These are phyloP conservation scores for Xylaria sp. DNA, from an alignment of 2,329 filamentous ascomycete genomes.

Conservation along the genomic window DNA sequence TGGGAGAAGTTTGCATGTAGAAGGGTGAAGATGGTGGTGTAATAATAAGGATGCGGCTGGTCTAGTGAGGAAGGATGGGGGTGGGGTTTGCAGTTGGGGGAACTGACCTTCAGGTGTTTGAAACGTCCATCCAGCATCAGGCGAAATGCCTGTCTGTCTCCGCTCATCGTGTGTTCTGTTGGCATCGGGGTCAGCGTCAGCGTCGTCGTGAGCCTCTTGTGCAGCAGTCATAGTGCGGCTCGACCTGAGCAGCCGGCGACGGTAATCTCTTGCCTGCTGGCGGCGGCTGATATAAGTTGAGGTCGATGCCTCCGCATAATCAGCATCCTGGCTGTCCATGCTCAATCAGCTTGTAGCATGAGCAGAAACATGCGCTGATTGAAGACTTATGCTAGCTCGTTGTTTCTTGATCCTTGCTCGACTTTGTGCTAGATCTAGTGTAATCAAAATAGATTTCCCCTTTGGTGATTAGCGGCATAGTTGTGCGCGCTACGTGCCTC, in stretches of 20 bases:
- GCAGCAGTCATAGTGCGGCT: slow-evolving; percentile 35
- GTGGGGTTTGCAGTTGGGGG: slow-evolving; percentile 7
- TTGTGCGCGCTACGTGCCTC: too few species aligned
- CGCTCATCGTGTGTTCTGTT: slow-evolving; percentile 2
- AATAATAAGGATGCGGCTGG: slow-evolving; percentile 15
- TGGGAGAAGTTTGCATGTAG: slow-evolving; percentile 17
- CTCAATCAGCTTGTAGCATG: slow-evolving; percentile 5
- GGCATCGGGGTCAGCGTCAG: neutral
- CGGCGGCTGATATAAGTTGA: slow-evolving; percentile 35
- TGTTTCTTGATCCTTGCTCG: slow-evolving; percentile 4
- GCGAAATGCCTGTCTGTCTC: slow-evolving; percentile 20
- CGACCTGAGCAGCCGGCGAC: slow-evolving; percentile 42
- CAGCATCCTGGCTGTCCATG: slow-evolving; percentile 28
- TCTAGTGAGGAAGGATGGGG: neutral
- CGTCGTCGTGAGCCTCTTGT: slow-evolving; percentile 9
- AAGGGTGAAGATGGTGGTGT: slow-evolving; percentile 22
- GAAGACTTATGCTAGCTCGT: neutral
- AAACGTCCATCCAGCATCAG: slow-evolving; percentile 41
- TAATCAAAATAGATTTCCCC: slow-evolving; percentile 41
- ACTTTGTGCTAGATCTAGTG: neutral
- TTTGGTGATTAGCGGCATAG: slow-evolving; percentile 35
- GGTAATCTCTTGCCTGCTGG: slow-evolving; percentile 43
- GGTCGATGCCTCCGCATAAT: slow-evolving; percentile 28
- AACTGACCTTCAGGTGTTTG: slow-evolving; percentile 42
- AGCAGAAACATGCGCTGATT: neutral